Evolutionary conservation across 73 alveolate genomes (phyloP).

Genomic region (Symbiodinium pilosum): DNA sequence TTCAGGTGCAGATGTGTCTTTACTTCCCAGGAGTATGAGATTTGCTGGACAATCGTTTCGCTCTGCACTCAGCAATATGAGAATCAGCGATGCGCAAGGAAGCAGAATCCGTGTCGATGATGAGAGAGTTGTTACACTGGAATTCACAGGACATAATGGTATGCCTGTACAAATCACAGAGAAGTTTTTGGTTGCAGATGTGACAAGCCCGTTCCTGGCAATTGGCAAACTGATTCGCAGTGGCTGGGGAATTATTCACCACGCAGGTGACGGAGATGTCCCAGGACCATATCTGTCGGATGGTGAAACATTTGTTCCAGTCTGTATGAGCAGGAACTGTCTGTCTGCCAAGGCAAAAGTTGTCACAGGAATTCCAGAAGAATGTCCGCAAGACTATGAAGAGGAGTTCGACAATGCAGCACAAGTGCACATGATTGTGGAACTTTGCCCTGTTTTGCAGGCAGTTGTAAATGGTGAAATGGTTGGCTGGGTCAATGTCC

Average conservation of each 20-base stretch:
- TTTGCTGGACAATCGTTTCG: not conserved
- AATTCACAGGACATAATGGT: not conserved
- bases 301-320: not conserved
- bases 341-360: not conserved
- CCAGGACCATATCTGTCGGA: not conserved
- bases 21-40: not conserved
- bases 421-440: not conserved
- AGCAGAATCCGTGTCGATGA: not conserved
- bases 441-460: not conserved
- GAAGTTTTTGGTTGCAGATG: not conserved
- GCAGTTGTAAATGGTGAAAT: not conserved
- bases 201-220: not conserved
- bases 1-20: not conserved
- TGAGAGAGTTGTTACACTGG: not conserved
- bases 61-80: not conserved
- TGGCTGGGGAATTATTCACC: not conserved
- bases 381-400: not conserved
- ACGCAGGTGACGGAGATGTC: not conserved
- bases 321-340: not conserved
- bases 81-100: not conserved
- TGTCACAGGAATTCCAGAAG: not conserved
- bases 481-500: not conserved
- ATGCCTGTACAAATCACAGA: not conserved
- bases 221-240: not conserved
- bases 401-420: not conserved